Conservation (phyloP, 2,329 filamentous ascomycete genomes). For the Scedosporium boydii region DNA sequence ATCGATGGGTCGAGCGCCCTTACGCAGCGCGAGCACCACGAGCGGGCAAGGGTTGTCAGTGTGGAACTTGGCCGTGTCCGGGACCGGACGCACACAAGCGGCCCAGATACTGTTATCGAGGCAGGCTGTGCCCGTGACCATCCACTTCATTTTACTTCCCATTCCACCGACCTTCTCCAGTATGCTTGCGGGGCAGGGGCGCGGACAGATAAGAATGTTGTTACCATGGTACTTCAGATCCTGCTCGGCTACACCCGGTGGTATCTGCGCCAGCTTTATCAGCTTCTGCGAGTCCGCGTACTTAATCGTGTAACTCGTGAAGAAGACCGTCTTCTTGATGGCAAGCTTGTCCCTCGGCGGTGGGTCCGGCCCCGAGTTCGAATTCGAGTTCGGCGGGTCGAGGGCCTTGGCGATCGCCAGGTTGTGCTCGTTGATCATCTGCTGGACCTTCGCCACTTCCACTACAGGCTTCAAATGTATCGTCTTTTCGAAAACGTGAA, state of each 20-base stretch:
- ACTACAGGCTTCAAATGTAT: slow-evolving; percentile 66
- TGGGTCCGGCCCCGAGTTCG: not conserved
- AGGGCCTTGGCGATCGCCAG: slow-evolving; percentile 32
- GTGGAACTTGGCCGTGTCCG: slow-evolving; percentile 57
- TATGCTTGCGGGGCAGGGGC: slow-evolving; percentile 61
- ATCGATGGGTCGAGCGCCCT: slow-evolving; percentile 67
- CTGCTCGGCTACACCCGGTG: slow-evolving; percentile 49
- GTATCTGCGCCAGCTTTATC: slow-evolving; percentile 58
- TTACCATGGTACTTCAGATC: slow-evolving; percentile 79
- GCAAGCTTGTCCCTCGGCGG: slow-evolving; percentile 36
- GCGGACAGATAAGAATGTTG: slow-evolving; percentile 81
- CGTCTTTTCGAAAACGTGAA: slow-evolving; percentile 72
- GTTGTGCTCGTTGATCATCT: slow-evolving; percentile 86
- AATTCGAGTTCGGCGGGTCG: not conserved
- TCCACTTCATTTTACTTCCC: slow-evolving; percentile 74
- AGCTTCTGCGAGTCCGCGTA: slow-evolving; percentile 63
- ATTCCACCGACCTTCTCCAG: slow-evolving; percentile 80
- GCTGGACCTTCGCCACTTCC: slow-evolving; percentile 77
- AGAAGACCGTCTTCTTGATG: slow-evolving; percentile 82
- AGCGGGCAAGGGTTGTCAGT: slow-evolving; percentile 71
- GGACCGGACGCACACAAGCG: slow-evolving; percentile 64
- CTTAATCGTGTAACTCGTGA: slow-evolving; percentile 81
- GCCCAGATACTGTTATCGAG: slow-evolving; percentile 84
- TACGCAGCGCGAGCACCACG: slow-evolving; percentile 73
- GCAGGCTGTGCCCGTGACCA: slow-evolving; percentile 65